Base-by-base conservation (phyloP, 2,329 filamentous ascomycete genomes). In the Fonsecaea erecta region DNA sequence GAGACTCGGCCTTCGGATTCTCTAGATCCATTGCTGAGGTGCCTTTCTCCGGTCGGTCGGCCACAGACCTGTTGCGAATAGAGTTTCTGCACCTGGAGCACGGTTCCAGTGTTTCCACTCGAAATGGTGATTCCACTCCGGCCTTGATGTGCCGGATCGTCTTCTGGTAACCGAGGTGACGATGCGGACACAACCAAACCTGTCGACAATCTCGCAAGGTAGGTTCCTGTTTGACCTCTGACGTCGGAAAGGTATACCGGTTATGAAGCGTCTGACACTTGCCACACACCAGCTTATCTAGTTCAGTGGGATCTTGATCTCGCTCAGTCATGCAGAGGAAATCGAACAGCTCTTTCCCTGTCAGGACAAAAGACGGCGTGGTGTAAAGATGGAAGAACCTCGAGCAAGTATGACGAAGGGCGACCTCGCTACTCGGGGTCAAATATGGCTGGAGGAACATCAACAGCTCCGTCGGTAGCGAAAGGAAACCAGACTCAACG, bases 251-350 rank as follows among this genome's bases (percentile, higher is more conserved):
- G 18, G 66, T 62, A 1, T 62, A 58, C 11, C 66, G 64, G 26
- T 52, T 48, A 64, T 72, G 71, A 30, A 71, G 55, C 37, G 64
- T 64, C 43, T 66, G 64, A 51, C 71, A 72, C 37, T 63, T 62
- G 18, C 70, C 66, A 58, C 71, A 72, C 32, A 71, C 70, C 18
- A 71, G 59, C 37, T 52, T 63, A 21, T 71, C 68, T 24, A 70
- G 62, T 34, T 66, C 40, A 1, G 62, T 62, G 3, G 71, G 68
- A 52, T 71, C 68, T 52, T 71, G 70, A 46, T 72, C 71, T 18
- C 70, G 62, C 59, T 72, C 71, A 24, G 62, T 70, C 70, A 71
- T 71, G 57, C 70, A 71, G 7, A 72, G 64, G 32, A 71, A 72
- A 35, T 70, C 70, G 51, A 72, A 72, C 14, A 68, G 62, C 18